A percentile compares a stretch with the other conserved stretches of the same genome.
These are phyloP conservation scores for Globisporangium mamillatum DNA, from an alignment of 352 stramenopile genomes.

Conservation along the genomic window DNA sequence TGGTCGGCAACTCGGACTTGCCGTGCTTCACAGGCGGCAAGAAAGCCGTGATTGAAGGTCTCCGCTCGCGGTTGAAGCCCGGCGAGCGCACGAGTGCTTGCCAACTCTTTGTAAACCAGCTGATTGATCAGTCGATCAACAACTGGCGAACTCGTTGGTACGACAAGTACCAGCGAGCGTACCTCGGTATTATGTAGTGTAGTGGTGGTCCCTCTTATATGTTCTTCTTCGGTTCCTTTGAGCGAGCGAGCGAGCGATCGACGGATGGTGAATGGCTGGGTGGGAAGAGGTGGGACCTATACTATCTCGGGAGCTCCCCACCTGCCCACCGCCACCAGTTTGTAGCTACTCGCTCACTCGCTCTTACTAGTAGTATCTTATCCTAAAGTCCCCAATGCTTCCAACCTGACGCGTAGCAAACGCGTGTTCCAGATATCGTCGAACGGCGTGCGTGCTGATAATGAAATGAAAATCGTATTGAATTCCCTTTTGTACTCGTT, in stretches of 20 bases:
- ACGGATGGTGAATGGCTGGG: not conserved
- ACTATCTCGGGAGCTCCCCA: not conserved
- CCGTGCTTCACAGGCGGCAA: constrained; percentile 86
- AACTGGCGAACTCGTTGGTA: constrained; percentile 90
- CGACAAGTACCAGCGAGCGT: constrained; percentile 89
- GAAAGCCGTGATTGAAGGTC: constrained; percentile 67
- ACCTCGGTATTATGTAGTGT: constrained; percentile 79
- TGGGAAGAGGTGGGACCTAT: not conserved
- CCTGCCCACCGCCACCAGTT: not conserved
- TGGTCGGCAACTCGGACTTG: constrained; percentile 82
- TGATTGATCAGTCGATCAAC: constrained; percentile 88
- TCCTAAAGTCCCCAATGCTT: not conserved
- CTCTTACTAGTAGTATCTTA: not conserved
- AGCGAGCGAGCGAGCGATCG: not conserved
- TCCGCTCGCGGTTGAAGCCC: constrained; percentile 72
- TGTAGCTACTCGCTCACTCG: not conserved
- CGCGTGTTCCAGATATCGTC: not conserved
- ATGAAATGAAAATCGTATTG: not conserved
- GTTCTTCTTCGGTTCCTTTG: not conserved
- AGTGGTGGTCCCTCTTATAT: not conserved
- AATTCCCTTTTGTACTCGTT: not conserved
- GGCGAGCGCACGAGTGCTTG: constrained; percentile 78
- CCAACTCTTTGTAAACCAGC: constrained; percentile 79
- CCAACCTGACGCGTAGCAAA: not conserved
- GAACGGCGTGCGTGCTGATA: not conserved